phyloP scores from a whole-genome alignment of 257 asterid species.

The Ocimum tenuiflorum region DNA sequence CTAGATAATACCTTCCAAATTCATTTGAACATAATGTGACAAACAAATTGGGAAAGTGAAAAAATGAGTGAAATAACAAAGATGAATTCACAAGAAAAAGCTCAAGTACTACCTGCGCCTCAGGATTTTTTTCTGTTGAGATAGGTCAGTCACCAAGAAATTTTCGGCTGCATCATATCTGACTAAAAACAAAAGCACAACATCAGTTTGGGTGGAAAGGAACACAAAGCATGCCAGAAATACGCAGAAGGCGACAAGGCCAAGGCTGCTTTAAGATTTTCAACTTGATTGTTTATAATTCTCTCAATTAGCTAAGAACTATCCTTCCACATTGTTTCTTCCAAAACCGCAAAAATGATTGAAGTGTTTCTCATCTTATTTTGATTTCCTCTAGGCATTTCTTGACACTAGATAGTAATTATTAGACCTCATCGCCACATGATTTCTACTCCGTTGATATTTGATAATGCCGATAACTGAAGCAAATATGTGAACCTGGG shows the following conservation, averaged over 20 bases:
- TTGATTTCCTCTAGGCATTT: too few species aligned
- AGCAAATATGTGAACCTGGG: background rate
- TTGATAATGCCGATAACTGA: background rate
- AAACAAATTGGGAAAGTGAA: slow-evolving; percentile 2
- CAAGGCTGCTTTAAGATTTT: background rate
- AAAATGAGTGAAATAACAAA: slow-evolving; percentile 6
- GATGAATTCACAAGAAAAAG: background rate
- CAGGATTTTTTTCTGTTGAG: slow-evolving; percentile 61
- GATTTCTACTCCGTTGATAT: too few species aligned
- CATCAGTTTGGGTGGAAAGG: slow-evolving; percentile 18
- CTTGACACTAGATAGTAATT: too few species aligned
- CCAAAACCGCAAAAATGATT: too few species aligned
- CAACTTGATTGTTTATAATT: too few species aligned
- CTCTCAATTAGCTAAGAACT: too few species aligned
- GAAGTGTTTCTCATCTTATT: too few species aligned
- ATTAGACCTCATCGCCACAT: too few species aligned
- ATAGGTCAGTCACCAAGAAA: slow-evolving; percentile 48
- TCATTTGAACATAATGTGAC: slow-evolving; percentile 1
- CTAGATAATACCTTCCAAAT: slow-evolving; percentile 70
- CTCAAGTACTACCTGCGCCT: slow-evolving; percentile 64
- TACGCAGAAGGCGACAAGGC: background rate
- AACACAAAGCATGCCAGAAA: background rate
- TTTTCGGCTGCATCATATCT: slow-evolving; percentile 73
- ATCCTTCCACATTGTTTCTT: too few species aligned
- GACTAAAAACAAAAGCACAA: slow-evolving; percentile 39